A percentile compares a stretch with the other conserved stretches of the same genome.
Conservation (phyloP, 192 early-diverging fungal species). For the Coemansia sp. region DNA sequence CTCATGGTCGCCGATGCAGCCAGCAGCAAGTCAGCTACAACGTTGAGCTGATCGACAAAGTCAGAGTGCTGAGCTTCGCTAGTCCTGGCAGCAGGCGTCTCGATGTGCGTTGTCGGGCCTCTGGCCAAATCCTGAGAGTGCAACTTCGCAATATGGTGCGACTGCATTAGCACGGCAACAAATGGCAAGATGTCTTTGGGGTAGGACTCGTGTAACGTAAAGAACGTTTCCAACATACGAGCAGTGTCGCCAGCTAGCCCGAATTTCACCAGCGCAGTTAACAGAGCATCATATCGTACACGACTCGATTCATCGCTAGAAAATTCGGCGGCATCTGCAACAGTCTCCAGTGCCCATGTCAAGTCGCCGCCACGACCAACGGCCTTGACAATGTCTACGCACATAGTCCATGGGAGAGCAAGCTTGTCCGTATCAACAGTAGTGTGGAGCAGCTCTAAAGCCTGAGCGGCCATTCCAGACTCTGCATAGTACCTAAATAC, state of each 20-base stretch:
- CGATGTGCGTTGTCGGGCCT: background rate
- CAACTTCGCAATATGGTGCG: constrained; percentile 20
- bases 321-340: background rate
- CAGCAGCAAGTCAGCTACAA: constrained; percentile 12
- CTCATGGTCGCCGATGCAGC: background rate
- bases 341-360: background rate
- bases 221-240: constrained; percentile 26
- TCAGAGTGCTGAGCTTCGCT: background rate
- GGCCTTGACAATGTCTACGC: constrained; percentile 19
- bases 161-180: constrained; percentile 13
- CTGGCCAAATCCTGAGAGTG: background rate
- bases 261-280: background rate
- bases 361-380: constrained; percentile 18
- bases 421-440: constrained; percentile 17
- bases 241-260: background rate
- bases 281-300: constrained; percentile 7
- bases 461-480: constrained; percentile 13
- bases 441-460: constrained; percentile 28
- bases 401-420: constrained; percentile 27
- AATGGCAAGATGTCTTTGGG: constrained; percentile 18
- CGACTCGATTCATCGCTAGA: background rate
- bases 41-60: constrained; percentile 12
- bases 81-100: background rate
- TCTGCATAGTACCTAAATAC: constrained; percentile 32
- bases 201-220: background rate